A percentile compares a stretch with the other conserved stretches of the same genome.
phyloP scores from a whole-genome alignment of 148 eudicot species.

The Rhododendron griersonianum region DNA sequence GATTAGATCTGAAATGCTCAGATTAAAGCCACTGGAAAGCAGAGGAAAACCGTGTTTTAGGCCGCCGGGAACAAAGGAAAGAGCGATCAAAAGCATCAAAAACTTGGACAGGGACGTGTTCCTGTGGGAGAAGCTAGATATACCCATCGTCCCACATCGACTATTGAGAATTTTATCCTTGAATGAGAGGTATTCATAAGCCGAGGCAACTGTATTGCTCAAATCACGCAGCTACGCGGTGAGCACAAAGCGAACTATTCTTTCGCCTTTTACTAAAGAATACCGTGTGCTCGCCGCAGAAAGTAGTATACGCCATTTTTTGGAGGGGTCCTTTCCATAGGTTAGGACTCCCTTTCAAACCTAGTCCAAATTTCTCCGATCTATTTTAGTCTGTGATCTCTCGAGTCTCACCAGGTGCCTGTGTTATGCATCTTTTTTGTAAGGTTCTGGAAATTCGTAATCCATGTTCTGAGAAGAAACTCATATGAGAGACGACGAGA shows the following conservation, averaged over 20 bases:
- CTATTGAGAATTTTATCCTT: background rate
- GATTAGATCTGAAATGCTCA: background rate
- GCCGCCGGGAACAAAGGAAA: background rate
- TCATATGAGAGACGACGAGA: too few relatives aligned
- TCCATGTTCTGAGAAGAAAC: too few relatives aligned
- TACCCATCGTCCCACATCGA: background rate
- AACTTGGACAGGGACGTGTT: background rate
- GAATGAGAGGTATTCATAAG: background rate
- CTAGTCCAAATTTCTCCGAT: too few relatives aligned
- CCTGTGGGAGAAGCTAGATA: background rate
- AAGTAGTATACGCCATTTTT: background rate
- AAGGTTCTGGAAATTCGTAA: too few relatives aligned
- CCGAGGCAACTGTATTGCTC: too few relatives aligned
- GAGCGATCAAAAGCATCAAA: background rate
- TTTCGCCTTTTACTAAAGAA: background rate
- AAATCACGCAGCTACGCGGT: background rate
- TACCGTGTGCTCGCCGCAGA: background rate
- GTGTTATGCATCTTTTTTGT: too few relatives aligned
- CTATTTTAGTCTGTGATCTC: too few relatives aligned
- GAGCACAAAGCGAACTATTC: background rate
- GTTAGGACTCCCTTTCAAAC: background rate
- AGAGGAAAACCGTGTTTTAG: background rate
- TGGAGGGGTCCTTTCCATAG: background rate
- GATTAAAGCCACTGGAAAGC: background rate
- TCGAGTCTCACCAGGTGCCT: too few relatives aligned